Base-by-base conservation (phyloP, 2,329 filamentous ascomycete genomes). In the Mariannaea elegans region DNA sequence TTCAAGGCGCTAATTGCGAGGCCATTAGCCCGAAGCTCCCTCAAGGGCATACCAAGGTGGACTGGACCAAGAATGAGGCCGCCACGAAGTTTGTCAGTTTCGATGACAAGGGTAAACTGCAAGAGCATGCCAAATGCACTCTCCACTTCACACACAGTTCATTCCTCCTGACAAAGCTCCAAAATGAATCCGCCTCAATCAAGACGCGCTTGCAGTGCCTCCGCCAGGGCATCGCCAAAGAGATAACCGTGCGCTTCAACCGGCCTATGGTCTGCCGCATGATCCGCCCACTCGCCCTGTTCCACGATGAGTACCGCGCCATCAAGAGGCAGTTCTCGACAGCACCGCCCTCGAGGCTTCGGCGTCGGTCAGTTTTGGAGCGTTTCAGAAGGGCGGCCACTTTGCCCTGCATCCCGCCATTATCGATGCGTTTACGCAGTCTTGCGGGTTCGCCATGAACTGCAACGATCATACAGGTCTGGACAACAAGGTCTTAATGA, bases 391-490 rank as follows among this genome's bases (percentile, higher is more conserved):
- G 0, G 64, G 63, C 0, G 65, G 65, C 0, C 36, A 65, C 10
- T 68, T 59, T 16, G 61, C 66, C 19, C 66, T 64, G 8, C 65
- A 68, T 8, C 65, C 65, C 2, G 65, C 65, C 8, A 53, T 68
- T 7, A 68, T 68, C 4, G 65, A 68, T 9, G 53, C 65, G 1
- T 48, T 68, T 2, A 68, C 65, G 0, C 65, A 68, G 18, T 66
- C 65, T 0, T 68, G 65, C 4, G 65, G 65, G 1, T 68, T 68
- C n/a, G 55, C 65, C 7, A 68, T 68, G 65, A 68, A 68, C 49
- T 68, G 65, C 4, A 68, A 68, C 24, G 65, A 68, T 9, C 18
- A 61, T 1, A 68, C 65, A 0, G 65, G 68, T 3, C 48, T 68
- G 8, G 65, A 68, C 3, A 48, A 61, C 0, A 59, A 68, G 19